Evolutionary conservation across 345 rosid species (phyloP).

Genomic region (Draba incana): DNA sequence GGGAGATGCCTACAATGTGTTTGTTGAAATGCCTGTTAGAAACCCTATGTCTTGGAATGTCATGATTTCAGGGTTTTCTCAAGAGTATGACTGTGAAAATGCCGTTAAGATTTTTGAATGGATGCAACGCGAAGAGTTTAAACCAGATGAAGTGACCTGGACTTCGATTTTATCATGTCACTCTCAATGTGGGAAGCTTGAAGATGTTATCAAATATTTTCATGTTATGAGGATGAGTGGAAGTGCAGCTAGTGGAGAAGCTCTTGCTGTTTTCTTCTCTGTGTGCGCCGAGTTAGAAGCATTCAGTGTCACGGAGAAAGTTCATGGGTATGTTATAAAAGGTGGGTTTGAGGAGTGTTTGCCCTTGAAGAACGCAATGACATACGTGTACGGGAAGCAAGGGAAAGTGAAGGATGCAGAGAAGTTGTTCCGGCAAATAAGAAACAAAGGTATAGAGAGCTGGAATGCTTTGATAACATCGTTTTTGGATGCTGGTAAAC

Average conservation of each 20-base stretch:
- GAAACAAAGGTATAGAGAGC: slow-evolving; percentile 57
- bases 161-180: slow-evolving; percentile 67
- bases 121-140: slow-evolving; percentile 64
- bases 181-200: slow-evolving; percentile 53
- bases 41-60: slow-evolving; percentile 69
- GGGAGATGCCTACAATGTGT: slow-evolving; percentile 52
- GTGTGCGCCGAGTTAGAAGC: slow-evolving; percentile 50
- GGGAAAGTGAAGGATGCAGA: slow-evolving; percentile 52
- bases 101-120: slow-evolving; percentile 52
- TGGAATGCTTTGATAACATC: slow-evolving; percentile 75
- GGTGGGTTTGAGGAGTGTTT: slow-evolving; percentile 59
- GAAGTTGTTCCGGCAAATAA: slow-evolving; percentile 47
- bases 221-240: slow-evolving; percentile 54
- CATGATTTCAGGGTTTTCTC: slow-evolving; percentile 61
- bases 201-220: slow-evolving; percentile 52
- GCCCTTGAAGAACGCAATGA: slow-evolving; percentile 61
- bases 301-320: slow-evolving; percentile 41
- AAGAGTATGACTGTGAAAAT: slow-evolving; percentile 49
- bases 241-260: slow-evolving; percentile 48
- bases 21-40: slow-evolving; percentile 59
- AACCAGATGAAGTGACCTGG: slow-evolving; percentile 74
- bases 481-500: slow-evolving; percentile 58
- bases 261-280: slow-evolving; percentile 64
- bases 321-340: slow-evolving; percentile 63
- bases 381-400: slow-evolving; percentile 58